Base-by-base conservation (phyloP, 164 flowering plant species). In the Tetracentron sinense region DNA sequence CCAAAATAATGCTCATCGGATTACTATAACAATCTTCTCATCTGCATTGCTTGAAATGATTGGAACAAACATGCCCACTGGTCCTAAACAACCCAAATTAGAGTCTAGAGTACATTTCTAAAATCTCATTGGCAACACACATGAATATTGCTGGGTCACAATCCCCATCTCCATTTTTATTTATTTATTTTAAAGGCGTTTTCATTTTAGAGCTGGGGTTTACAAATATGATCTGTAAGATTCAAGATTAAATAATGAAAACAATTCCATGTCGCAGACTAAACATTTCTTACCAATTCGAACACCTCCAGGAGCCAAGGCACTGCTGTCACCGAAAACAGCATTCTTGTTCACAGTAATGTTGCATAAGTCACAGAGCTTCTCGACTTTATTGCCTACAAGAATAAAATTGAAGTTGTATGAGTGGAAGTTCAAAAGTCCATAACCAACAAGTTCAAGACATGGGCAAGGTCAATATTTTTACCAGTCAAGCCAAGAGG, bases 261-360 rank as follows among this genome's bases (percentile, higher is more conserved):
- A 38, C 15, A 38, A 38, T 1, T 8, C 44, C 14, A 3, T 16
- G 14, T 38, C n/a, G 44, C 44, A 38, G 14, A 38, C 44, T 8
- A 38, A 38, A 38, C 8, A 3, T 8, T 38, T 38, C 80, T 65
- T 62, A 81, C 83, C 85, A 46, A 82, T 72, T 60, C 83, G 73
- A 20, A 82, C 85, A 31, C 85, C 85, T 49, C 85, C 83, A 51
- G 83, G 79, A 21, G 65, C 54, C 25, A 82, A 59, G 11, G 78
- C 66, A 25, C 83, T 78, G 70, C 74, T 82, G 59, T 79, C 85
- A 47, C 76, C 83, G 56, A 73, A 82, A 12, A 82, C 77, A 5
- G 79, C 74, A 56, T 71, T 77, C 69, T 77, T 82, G 66, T 82
- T 82, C 20, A 82, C 72, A 52, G 83, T 79, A 31, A 82, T 82